Conservation (phyloP, 495 filamentous ascomycete genomes). For the Astrocystis sublimbata region DNA sequence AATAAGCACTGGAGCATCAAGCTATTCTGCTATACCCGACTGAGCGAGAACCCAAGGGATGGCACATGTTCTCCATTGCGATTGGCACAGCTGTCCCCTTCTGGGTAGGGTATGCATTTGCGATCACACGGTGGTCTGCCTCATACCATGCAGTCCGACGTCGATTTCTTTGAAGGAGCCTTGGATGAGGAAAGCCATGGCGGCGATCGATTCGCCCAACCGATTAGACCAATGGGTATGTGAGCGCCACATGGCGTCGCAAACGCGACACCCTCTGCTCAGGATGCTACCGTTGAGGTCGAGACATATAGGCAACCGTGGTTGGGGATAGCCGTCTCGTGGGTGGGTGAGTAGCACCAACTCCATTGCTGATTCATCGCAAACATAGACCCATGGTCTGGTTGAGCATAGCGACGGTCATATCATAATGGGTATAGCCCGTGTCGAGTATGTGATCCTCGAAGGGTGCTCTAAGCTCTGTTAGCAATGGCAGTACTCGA, state of each 20-base stretch:
- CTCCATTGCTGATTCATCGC: conserved; percentile 42
- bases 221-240: not conserved
- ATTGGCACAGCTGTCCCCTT: not conserved
- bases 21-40: not conserved
- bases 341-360: conserved; percentile 1
- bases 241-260: conserved; percentile 1
- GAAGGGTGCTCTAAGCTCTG: not conserved
- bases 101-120: conserved; percentile 4
- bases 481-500: not conserved
- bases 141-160: conserved; percentile 1
- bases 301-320: not conserved
- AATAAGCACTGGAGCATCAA: not conserved
- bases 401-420: conserved; percentile 71
- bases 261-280: not conserved
- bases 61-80: conserved; percentile 1
- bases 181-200: conserved; percentile 6
- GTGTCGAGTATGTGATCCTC: conserved; percentile 19
- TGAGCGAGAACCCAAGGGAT: not conserved
- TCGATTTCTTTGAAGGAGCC: not conserved
- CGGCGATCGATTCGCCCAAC: conserved; percentile 2
- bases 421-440: conserved; percentile 60
- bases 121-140: not conserved
- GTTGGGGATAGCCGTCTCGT: not conserved
- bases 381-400: conserved; percentile 69
- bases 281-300: not conserved